A percentile compares a stretch with the other conserved stretches of the same genome.
Conservation (phyloP, 2,329 filamentous ascomycete species). For the Phyllachora maydis region DNA sequence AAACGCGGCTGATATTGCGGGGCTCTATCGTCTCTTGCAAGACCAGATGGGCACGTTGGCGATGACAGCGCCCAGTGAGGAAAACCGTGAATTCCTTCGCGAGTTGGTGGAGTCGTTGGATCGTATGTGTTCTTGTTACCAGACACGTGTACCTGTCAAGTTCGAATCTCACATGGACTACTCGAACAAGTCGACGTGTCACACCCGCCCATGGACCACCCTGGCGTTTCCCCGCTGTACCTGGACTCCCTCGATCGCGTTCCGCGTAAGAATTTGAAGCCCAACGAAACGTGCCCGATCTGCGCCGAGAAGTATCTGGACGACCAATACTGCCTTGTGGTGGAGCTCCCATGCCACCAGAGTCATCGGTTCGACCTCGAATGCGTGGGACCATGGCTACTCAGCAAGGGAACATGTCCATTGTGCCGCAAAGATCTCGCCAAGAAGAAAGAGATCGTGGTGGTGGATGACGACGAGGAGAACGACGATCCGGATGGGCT, state of each 20-base stretch:
- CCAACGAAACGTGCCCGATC: slow-evolving; percentile 37
- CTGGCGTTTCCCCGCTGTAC: slow-evolving; percentile 36
- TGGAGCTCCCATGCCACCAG: slow-evolving; percentile 39
- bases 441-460: slow-evolving; percentile 26
- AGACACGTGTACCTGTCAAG: no score
- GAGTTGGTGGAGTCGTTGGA: slow-evolving; percentile 24
- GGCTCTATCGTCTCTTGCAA: slow-evolving; percentile 35
- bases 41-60: slow-evolving; percentile 33
- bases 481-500: slow-evolving; percentile 29
- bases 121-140: no score
- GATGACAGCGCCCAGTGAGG: slow-evolving; percentile 22
- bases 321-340: slow-evolving; percentile 40
- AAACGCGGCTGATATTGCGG: slow-evolving; percentile 35
- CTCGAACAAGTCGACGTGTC: slow-evolving; percentile 28
- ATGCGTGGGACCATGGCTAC: slow-evolving; percentile 44
- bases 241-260: slow-evolving; percentile 39
- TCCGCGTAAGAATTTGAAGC: slow-evolving; percentile 22
- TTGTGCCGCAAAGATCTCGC: slow-evolving; percentile 39
- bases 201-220: slow-evolving; percentile 26
- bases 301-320: slow-evolving; percentile 41
- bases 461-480: slow-evolving; percentile 28
- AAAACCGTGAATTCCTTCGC: slow-evolving; percentile 27
- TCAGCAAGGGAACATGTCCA: slow-evolving; percentile 42
- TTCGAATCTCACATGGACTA: no score
- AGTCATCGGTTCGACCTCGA: slow-evolving; percentile 43